Evolutionary conservation across 1,284 basidiomycete genomes (phyloP).

Genomic region (Stereum hirsutum): DNA sequence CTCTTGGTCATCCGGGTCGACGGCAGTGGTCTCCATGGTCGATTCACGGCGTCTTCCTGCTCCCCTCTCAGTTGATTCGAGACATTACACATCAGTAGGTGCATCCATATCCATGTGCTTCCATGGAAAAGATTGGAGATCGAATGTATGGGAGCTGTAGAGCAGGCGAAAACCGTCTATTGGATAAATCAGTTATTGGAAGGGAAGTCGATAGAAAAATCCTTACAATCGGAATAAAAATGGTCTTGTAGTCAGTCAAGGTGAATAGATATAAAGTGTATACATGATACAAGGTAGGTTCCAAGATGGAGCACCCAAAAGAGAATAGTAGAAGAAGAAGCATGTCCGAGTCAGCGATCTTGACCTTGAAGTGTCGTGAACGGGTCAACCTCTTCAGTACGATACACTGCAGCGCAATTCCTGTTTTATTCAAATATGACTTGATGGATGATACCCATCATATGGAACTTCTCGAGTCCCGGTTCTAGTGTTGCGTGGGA

Average conservation of each 20-base stretch:
- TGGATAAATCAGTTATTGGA: too few species aligned
- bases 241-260: conserved; percentile 18
- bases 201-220: not conserved
- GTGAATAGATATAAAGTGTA: conserved; percentile 17
- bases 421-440: too few species aligned
- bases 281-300: conserved; percentile 10
- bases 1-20: conserved; percentile 18
- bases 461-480: too few species aligned
- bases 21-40: conserved; percentile 26
- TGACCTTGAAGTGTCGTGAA: too few species aligned
- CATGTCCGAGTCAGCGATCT: too few species aligned
- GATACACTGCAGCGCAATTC: too few species aligned
- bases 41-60: conserved; percentile 23
- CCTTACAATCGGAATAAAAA: conserved; percentile 18
- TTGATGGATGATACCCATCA: too few species aligned
- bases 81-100: conserved; percentile 24
- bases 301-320: too few species aligned
- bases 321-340: too few species aligned
- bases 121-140: conserved; percentile 9
- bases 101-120: conserved; percentile 21
- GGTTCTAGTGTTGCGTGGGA: too few species aligned
- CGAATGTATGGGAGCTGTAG: conserved; percentile 14
- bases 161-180: conserved; percentile 17
- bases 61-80: conserved; percentile 23
- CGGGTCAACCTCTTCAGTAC: too few species aligned